A percentile compares a stretch with the other conserved stretches of the same genome.
Evolutionary conservation across 306 rosid genomes (phyloP).

Genomic region (Biancaea sappan): DNA sequence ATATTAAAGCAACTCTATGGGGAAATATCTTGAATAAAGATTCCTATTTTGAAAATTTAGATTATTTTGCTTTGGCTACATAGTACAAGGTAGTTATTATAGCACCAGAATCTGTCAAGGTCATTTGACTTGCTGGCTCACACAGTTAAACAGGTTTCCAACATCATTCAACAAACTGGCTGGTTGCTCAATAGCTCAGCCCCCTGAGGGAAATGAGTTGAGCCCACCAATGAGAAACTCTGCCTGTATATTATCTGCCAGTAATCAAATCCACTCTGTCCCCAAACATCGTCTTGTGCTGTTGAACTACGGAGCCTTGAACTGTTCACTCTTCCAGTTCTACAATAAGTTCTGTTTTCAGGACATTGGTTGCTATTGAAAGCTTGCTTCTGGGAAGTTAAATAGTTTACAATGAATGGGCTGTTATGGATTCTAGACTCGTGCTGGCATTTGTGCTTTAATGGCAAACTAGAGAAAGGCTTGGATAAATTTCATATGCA

Average conservation of each 20-base stretch:
- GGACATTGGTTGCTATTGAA: neutral
- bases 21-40: neutral
- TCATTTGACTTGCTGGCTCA: neutral
- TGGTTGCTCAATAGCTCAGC: neutral
- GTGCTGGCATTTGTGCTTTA: neutral
- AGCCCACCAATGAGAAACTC: neutral
- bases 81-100: neutral
- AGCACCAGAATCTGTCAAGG: neutral
- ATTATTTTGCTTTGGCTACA: neutral
- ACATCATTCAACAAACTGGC: neutral
- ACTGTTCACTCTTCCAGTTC: neutral
- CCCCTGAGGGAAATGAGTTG: neutral
- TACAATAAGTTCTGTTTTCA: neutral
- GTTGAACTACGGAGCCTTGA: neutral
- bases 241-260: neutral
- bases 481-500: neutral
- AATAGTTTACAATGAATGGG: neutral
- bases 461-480: neutral
- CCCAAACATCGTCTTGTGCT: neutral
- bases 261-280: neutral
- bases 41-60: neutral
- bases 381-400: neutral
- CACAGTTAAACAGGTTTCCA: neutral
- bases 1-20: neutral
- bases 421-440: neutral